These are phyloP conservation scores for Kodamaea suecica DNA, from an alignment of 1,139 yeast species.

Conservation along the genomic window DNA sequence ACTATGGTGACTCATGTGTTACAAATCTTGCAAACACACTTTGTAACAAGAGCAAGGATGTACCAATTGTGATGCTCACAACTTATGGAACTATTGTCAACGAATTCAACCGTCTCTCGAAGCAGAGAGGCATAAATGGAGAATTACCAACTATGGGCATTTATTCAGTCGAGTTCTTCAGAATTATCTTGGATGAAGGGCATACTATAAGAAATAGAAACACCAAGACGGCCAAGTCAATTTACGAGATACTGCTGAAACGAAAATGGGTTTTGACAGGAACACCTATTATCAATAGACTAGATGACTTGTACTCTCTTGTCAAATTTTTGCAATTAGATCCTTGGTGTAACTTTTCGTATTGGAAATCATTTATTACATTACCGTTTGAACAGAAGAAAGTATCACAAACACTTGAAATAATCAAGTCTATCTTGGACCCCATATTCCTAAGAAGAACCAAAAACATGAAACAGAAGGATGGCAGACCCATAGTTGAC, in stretches of 20 bases:
- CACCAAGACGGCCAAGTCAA: constrained; percentile 79
- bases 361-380: constrained; percentile 88
- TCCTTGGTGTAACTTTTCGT: constrained; percentile 86
- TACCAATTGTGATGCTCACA: constrained; percentile 77
- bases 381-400: constrained; percentile 75
- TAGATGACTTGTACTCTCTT: constrained; percentile 82
- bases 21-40: constrained; percentile 45
- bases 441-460: constrained; percentile 85
- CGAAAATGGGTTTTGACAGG: constrained; percentile 91
- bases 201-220: constrained; percentile 81
- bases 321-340: constrained; percentile 72
- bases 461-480: constrained; percentile 71
- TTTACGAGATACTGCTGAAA: constrained; percentile 59
- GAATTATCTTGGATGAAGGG: constrained; percentile 88
- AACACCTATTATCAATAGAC: constrained; percentile 85
- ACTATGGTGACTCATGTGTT: constrained; percentile 67
- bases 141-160: constrained; percentile 48
- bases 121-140: constrained; percentile 28
- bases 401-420: constrained; percentile 70
- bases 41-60: constrained; percentile 32
- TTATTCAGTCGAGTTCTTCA: constrained; percentile 69
- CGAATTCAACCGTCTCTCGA: constrained; percentile 54
- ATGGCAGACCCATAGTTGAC: constrained; percentile 74
- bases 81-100: constrained; percentile 85
- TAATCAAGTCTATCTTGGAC: constrained; percentile 79